Evolutionary conservation across 495 filamentous ascomycete genomes (phyloP), one percentile per base, ranked within the genome.

Genomic region (Aspergillus kassunensis): DNA sequence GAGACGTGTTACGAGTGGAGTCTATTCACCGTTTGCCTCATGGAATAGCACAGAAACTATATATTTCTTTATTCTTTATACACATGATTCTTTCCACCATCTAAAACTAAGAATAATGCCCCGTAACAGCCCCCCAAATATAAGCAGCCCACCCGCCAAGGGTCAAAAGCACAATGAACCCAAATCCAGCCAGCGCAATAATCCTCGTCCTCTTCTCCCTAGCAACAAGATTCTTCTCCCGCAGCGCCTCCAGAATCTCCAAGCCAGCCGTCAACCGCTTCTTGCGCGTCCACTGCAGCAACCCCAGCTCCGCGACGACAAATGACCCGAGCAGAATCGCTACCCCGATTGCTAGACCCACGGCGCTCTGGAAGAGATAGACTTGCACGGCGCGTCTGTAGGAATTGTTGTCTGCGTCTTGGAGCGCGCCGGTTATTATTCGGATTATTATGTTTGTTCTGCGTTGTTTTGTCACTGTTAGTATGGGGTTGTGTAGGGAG

Each of bases 391-490:
- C 67, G 9, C 67, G 70, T 12, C 58, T 54, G 34, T 75, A 75
- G 7, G 66, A 68, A 27, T 69, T 60, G 19, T 71, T 43, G 34
- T 71, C 70, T 23, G 67, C 69, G 42, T 77, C 72, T 43, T 75
- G 71, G 8, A 77, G 54, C 6, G 69, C 71, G 16, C 71, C 66
- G 18, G 67, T 69, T 45, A 74, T 66, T 31, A 75, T 73, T 1
- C 70, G 61, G 39, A 77, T 55, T 44, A 77, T 71, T 36, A 74
- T 72, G 48, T 61, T 72, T 69, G 72, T 73, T 13, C 71, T 75
- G 45, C 43, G n/a, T 21, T 23, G 36, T 39, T 3, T 15, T 13
- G 31, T 5, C 11, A 42, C 3, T 13, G 41, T 58, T 25, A 54
- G 56, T 20, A 13, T 30, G 19, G 27, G 30, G 21, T 16, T 6